Evolutionary conservation across 2,329 filamentous ascomycete species (phyloP).

Genomic region (Fusarium gaditjirri): DNA sequence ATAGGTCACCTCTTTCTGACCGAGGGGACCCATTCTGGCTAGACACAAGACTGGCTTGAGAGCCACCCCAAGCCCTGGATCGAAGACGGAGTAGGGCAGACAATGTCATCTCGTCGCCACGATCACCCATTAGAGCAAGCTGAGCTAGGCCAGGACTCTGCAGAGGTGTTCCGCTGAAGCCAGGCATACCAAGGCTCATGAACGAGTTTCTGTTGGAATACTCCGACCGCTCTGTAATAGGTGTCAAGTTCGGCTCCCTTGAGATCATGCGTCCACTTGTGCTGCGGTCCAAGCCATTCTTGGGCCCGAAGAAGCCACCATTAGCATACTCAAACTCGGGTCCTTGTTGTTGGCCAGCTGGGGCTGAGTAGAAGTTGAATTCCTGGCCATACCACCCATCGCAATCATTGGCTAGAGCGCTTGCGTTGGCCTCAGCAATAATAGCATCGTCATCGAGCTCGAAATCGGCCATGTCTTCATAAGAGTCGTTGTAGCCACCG

Average conservation of each 20-base stretch:
- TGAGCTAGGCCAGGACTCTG: conserved; percentile 81
- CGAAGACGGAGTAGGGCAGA: conserved; percentile 78
- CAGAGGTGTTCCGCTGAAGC: conserved; percentile 58
- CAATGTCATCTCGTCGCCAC: conserved; percentile 74
- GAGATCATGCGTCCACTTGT: conserved; percentile 79
- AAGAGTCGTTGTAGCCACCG: conserved; percentile 60
- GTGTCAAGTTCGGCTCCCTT: conserved; percentile 90
- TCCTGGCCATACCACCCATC: conserved; percentile 97
- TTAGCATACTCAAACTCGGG: conserved; percentile 71
- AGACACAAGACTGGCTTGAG: conserved; percentile 75
- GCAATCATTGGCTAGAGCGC: conserved; percentile 88
- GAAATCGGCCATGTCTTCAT: conserved; percentile 74
- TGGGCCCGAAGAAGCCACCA: conserved; percentile 89
- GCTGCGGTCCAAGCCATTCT: conserved; percentile 72
- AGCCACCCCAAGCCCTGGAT: conserved; percentile 82
- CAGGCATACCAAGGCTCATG: conserved; percentile 70
- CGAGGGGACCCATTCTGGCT: conserved; percentile 62
- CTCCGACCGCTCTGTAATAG: conserved; percentile 95
- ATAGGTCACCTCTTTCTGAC: conserved; percentile 60
- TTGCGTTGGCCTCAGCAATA: conserved; percentile 94
- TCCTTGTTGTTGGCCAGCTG: conserved; percentile 56
- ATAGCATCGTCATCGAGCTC: conserved; percentile 87
- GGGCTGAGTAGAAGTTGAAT: conserved; percentile 91
- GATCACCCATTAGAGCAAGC: conserved; percentile 72
- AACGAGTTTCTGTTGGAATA: conserved; percentile 95